These are phyloP conservation scores for Acorus gramineus DNA, from an alignment of 106 monocot species.

Conservation along the genomic window DNA sequence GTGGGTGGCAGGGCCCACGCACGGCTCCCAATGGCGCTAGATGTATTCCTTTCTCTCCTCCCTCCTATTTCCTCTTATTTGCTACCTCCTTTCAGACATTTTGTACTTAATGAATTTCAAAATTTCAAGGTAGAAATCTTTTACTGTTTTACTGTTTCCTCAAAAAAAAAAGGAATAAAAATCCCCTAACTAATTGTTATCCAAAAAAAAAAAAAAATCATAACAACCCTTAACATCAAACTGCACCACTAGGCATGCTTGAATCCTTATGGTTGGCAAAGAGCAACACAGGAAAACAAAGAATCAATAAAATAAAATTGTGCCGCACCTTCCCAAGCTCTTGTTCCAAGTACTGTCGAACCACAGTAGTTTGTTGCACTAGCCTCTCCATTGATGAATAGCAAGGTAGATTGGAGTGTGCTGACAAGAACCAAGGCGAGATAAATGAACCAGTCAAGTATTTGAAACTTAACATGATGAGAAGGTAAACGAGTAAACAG, in stretches of 20 bases:
- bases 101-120: no score
- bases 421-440: constrained; percentile 28
- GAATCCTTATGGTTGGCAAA: no score
- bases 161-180: neutral
- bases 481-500: constrained; percentile 1
- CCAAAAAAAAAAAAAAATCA: neutral
- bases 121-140: no score
- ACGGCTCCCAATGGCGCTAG: no score
- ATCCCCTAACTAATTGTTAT: neutral
- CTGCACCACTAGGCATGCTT: neutral
- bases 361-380: constrained; percentile 75
- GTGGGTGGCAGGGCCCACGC: no score
- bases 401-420: constrained; percentile 62
- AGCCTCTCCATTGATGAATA: constrained; percentile 85
- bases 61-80: no score
- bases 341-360: constrained; percentile 51
- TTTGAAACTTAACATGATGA: neutral
- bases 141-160: no score
- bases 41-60: no score
- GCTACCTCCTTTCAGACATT: no score
- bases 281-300: no score
- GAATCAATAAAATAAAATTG: neutral
- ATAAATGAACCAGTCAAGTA: neutral
- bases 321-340: constrained; percentile 65
- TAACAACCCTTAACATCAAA: neutral